phyloP scores from a whole-genome alignment of 2,329 filamentous ascomycete genomes.

The Xylariaceae sp. region DNA sequence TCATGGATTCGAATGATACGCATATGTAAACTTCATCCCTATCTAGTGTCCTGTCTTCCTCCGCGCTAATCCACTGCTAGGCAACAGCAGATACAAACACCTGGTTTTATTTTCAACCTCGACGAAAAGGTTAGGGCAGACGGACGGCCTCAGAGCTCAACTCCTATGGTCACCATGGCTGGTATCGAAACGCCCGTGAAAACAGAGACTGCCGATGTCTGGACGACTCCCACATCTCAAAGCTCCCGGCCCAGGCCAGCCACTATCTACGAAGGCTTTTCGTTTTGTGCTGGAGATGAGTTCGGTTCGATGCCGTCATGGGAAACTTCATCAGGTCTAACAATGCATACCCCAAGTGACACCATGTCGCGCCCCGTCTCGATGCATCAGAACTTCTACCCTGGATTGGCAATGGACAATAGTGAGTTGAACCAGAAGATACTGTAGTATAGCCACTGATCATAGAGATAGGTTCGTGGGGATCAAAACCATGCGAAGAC shows the following conservation, averaged over 20 bases:
- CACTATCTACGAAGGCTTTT: slow-evolving; percentile 67
- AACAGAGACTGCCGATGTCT: slow-evolving; percentile 57
- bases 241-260: slow-evolving; percentile 60
- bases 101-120: slow-evolving; percentile 57
- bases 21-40: slow-evolving; percentile 55
- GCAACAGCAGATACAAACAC: slow-evolving; percentile 56
- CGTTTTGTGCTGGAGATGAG: slow-evolving; percentile 63
- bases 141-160: slow-evolving; percentile 50
- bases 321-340: slow-evolving; percentile 60
- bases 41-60: slow-evolving; percentile 23
- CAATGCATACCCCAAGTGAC: slow-evolving; percentile 59
- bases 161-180: slow-evolving; percentile 57
- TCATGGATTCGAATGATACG: slow-evolving; percentile 60
- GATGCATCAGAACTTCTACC: slow-evolving; percentile 65
- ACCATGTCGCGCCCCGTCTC: slow-evolving; percentile 61
- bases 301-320: slow-evolving; percentile 61
- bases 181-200: slow-evolving; percentile 56
- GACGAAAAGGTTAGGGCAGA: slow-evolving; percentile 57
- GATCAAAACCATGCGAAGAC: slow-evolving; percentile 64
- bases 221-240: slow-evolving; percentile 62
- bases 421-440: slow-evolving; percentile 49
- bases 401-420: slow-evolving; percentile 55
- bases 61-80: slow-evolving; percentile 50
- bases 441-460: slow-evolving; percentile 33
- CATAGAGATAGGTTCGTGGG: slow-evolving; percentile 52